Evolutionary conservation across 495 filamentous ascomycete genomes (phyloP).

Genomic region (Cryomyces minteri): DNA sequence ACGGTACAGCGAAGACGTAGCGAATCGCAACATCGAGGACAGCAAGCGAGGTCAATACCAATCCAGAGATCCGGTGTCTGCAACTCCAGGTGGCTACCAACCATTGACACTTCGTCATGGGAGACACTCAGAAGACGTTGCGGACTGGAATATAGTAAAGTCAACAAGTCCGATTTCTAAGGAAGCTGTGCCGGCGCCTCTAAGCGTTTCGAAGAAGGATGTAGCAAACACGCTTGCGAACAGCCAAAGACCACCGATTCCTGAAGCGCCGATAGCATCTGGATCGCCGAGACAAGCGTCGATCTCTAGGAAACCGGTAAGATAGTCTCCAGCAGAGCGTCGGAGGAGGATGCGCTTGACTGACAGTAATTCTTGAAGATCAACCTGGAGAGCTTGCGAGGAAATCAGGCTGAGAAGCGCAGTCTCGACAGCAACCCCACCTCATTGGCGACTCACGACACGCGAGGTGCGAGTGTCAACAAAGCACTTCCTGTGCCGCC

Average conservation of each 20-base stretch:
- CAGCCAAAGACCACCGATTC: no score
- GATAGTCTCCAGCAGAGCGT: no score
- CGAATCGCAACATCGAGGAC: constrained; percentile 10
- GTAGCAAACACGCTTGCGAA: not conserved
- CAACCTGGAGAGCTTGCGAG: no score
- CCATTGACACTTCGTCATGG: not conserved
- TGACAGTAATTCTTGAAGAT: no score
- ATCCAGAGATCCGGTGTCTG: not conserved
- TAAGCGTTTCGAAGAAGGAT: not conserved
- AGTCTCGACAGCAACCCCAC: not conserved
- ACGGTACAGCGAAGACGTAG: constrained; percentile 14
- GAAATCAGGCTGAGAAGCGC: not conserved
- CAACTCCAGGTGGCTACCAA: not conserved
- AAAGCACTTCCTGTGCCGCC: not conserved
- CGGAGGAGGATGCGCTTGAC: no score
- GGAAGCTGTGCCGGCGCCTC: not conserved
- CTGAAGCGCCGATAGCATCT: no score
- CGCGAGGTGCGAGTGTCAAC: not conserved
- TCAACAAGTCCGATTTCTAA: not conserved
- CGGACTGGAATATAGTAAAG: no score
- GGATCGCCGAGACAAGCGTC: no score
- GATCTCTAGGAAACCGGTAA: no score
- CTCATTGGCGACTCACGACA: not conserved
- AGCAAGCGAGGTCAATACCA: not conserved
- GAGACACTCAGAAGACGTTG: not conserved